Percentiles rank a stretch among this genome's conserved stretches.
These are phyloP conservation scores for Aspergillus tanneri DNA, from an alignment of 2,329 filamentous ascomycete genomes.

Conservation along the genomic window DNA sequence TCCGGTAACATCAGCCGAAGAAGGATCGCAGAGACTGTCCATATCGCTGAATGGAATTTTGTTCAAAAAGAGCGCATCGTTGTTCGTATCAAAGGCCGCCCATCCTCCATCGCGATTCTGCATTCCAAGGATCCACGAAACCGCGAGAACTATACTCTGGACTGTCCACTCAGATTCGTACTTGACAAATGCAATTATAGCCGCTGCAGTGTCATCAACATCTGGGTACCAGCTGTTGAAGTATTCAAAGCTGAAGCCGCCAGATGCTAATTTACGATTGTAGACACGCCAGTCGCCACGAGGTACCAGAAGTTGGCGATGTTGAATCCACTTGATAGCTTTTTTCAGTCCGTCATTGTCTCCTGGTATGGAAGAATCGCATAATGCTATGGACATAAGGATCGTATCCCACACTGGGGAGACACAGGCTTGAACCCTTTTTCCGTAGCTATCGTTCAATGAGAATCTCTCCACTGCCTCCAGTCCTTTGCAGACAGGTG, in stretches of 20 bases:
- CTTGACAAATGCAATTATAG: conserved; percentile 29
- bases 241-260: conserved; percentile 35
- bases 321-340: conserved; percentile 17
- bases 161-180: conserved; percentile 16
- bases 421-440: conserved; percentile 28
- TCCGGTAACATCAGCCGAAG: conserved; percentile 36
- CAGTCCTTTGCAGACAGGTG: conserved; percentile 21
- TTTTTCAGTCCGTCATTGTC: not conserved
- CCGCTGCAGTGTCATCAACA: conserved; percentile 35
- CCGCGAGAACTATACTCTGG: conserved; percentile 13
- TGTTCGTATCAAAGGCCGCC: conserved; percentile 38
- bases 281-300: conserved; percentile 33
- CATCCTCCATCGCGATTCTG: conserved; percentile 41
- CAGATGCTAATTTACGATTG: conserved; percentile 21
- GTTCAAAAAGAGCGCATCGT: conserved; percentile 35
- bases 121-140: conserved; percentile 36
- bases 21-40: conserved; percentile 36
- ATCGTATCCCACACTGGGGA: conserved; percentile 39
- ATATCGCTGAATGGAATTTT: conserved; percentile 41
- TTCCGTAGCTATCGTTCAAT: conserved; percentile 26
- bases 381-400: conserved; percentile 33
- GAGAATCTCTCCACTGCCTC: conserved; percentile 30
- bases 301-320: conserved; percentile 24
- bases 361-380: conserved; percentile 16
- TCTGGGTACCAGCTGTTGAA: conserved; percentile 35